These are phyloP conservation scores for Alnus rubra DNA, from an alignment of 306 rosid species.

Conservation along the genomic window DNA sequence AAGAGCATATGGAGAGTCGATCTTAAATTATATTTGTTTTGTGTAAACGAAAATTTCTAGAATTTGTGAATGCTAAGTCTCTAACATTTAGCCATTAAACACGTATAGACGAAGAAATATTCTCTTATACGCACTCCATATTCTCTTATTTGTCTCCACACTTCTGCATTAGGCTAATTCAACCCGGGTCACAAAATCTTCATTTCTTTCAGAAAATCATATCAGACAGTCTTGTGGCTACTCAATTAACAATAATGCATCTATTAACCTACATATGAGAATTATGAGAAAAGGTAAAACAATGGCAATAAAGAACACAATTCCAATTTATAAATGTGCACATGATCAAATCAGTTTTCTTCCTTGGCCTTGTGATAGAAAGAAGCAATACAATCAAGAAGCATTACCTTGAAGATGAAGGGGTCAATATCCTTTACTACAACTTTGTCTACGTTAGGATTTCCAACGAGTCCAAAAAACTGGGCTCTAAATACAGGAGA, in stretches of 20 bases:
- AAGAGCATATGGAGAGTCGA: too few species aligned
- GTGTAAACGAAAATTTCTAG: too few species aligned
- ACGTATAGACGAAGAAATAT: too few species aligned
- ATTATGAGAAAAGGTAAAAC: not conserved
- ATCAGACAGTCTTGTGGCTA: not conserved
- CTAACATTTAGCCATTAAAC: too few species aligned
- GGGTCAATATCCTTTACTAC: constrained; percentile 80
- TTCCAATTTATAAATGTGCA: not conserved
- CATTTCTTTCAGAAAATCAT: too few species aligned
- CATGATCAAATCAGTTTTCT: constrained; percentile 23
- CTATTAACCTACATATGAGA: not conserved
- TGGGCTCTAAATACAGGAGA: constrained; percentile 84
- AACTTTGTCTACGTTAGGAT: constrained; percentile 58
- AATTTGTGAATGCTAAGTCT: too few species aligned
- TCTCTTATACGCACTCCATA: not conserved
- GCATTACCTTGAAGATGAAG: constrained; percentile 78
- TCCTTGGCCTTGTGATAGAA: constrained; percentile 11
- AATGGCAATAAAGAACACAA: not conserved
- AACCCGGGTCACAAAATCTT: not conserved
- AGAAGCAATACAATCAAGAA: constrained; percentile 13
- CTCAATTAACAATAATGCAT: not conserved
- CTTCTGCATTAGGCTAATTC: not conserved
- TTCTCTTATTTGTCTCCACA: not conserved
- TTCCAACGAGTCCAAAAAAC: constrained; percentile 76
- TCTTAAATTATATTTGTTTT: too few species aligned